phyloP scores from a whole-genome alignment of 257 asterid genomes.

The Plectranthus barbatus region DNA sequence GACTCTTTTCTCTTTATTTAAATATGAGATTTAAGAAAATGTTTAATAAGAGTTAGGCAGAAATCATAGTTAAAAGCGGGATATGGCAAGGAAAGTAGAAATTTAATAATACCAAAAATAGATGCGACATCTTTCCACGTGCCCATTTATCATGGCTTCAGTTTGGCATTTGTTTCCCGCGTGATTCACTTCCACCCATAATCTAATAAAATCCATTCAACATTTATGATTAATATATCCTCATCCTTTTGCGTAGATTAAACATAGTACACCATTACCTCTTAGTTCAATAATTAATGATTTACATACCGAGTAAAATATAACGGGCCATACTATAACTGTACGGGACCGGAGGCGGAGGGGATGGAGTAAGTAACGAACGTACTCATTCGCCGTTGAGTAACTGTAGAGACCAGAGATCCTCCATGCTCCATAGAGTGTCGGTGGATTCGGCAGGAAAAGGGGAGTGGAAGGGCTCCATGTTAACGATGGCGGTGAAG shows the following conservation, averaged over 20 bases:
- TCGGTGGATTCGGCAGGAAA: conserved; percentile 53
- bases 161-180: conserved; percentile 48
- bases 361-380: not conserved
- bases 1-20: too few species aligned
- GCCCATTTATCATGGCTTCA: conserved; percentile 16
- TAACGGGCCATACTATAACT: not conserved
- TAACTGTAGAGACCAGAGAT: conserved; percentile 79
- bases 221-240: not conserved
- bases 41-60: conserved; percentile 47
- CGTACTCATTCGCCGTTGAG: conserved; percentile 59
- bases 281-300: not conserved
- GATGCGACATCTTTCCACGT: conserved; percentile 34
- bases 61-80: conserved; percentile 24
- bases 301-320: conserved; percentile 6
- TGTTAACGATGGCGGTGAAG: conserved; percentile 27
- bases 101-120: conserved; percentile 42
- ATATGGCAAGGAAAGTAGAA: conserved; percentile 46
- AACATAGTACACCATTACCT: too few species aligned
- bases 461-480: conserved; percentile 36
- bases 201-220: not conserved
- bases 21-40: too few species aligned
- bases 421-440: conserved; percentile 83
- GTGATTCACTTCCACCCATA: conserved; percentile 13
- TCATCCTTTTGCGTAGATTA: not conserved
- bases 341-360: not conserved